Evolutionary conservation across 805 yeast genomes (phyloP).

Genomic region (Saccharomycopsis capsularis): DNA sequence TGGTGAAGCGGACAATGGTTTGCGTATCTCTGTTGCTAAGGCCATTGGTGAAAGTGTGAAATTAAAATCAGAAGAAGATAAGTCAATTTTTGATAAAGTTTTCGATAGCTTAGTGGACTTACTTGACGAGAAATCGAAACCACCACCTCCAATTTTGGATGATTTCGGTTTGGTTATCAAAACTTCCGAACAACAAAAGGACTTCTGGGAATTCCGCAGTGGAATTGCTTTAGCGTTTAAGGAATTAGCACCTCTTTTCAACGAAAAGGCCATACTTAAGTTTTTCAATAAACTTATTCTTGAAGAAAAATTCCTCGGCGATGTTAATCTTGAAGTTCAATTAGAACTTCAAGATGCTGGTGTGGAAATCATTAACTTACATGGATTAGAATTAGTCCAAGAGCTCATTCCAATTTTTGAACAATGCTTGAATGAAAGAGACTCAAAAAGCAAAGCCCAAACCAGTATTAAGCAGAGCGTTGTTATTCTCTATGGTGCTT

Average conservation of each 20-base stretch:
- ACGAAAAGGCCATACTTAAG: slow-evolving; percentile 36
- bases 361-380: slow-evolving; percentile 54
- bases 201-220: slow-evolving; percentile 78
- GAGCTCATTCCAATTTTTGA: slow-evolving; percentile 78
- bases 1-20: slow-evolving; percentile 51
- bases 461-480: slow-evolving; percentile 70
- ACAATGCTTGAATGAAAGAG: slow-evolving; percentile 43
- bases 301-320: slow-evolving; percentile 59
- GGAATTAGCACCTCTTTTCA: slow-evolving; percentile 42
- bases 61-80: slow-evolving; percentile 27
- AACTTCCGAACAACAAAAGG: slow-evolving; percentile 52
- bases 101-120: slow-evolving; percentile 43
- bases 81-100: slow-evolving; percentile 24
- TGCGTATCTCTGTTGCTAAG: slow-evolving; percentile 66
- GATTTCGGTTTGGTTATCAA: slow-evolving; percentile 73
- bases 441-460: slow-evolving; percentile 40
- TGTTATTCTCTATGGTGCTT: slow-evolving; percentile 82
- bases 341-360: slow-evolving; percentile 90
- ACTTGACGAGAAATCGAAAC: slow-evolving; percentile 56
- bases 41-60: slow-evolving; percentile 57
- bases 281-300: slow-evolving; percentile 59
- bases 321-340: slow-evolving; percentile 62
- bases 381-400: slow-evolving; percentile 66
- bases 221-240: slow-evolving; percentile 69
- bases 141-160: slow-evolving; percentile 73